A percentile compares a stretch with the other conserved stretches of the same genome.
These are phyloP conservation scores for Sungouiella thailandica DNA, from an alignment of 805 yeast species.

Conservation along the genomic window DNA sequence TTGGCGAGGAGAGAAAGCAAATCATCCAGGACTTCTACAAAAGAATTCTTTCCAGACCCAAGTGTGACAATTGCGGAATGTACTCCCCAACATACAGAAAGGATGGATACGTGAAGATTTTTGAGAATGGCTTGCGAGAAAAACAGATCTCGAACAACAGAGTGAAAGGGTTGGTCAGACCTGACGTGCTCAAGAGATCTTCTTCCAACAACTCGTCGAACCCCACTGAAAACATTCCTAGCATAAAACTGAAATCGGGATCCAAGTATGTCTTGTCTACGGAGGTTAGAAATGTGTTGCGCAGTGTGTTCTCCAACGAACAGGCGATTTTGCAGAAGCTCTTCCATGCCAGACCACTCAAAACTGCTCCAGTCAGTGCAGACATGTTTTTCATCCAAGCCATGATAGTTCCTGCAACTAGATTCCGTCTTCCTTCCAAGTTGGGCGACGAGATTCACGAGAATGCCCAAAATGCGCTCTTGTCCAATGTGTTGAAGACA, in stretches of 20 bases:
- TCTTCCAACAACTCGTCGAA: conserved; percentile 1
- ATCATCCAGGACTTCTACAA: conserved; percentile 71
- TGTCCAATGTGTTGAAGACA: conserved; percentile 76
- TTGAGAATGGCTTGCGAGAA: conserved; percentile 79
- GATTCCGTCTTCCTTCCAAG: conserved; percentile 95
- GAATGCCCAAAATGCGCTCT: conserved; percentile 84
- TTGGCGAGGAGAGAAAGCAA: conserved; percentile 79
- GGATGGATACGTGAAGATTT: conserved; percentile 90
- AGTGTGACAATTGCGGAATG: conserved; percentile 96
- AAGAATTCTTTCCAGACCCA: conserved; percentile 67
- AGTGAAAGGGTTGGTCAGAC: conserved; percentile 72
- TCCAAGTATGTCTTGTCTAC: conserved; percentile 84
- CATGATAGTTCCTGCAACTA: conserved; percentile 90
- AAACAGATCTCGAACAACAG: conserved; percentile 79
- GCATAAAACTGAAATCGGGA: conserved; percentile 59
- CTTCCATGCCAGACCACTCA: conserved; percentile 77
- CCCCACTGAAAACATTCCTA: conserved; percentile 34
- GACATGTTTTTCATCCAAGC: conserved; percentile 89
- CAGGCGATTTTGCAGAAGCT: conserved; percentile 60
- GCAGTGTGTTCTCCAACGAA: conserved; percentile 72
- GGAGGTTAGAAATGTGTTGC: conserved; percentile 76
- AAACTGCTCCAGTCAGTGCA: conserved; percentile 45
- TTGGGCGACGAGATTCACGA: conserved; percentile 96
- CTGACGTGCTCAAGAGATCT: conserved; percentile 49
- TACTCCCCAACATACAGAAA: conserved; percentile 90